Evolutionary conservation across 2,329 filamentous ascomycete genomes (phyloP).

Genomic region (Monosporascus ibericus): DNA sequence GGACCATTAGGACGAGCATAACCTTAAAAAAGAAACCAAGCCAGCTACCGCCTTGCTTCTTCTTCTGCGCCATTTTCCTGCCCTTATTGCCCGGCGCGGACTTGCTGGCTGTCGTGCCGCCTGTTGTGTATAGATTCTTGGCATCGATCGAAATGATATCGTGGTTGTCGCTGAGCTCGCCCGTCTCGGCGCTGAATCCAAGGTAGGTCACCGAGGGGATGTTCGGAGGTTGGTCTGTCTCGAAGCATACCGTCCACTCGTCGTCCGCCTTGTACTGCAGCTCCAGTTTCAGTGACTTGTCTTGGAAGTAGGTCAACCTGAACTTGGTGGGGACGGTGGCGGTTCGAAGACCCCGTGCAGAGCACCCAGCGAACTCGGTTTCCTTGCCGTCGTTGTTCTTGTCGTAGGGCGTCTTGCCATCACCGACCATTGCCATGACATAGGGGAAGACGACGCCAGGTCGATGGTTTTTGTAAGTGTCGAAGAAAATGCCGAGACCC

Average conservation of each 20-base stretch:
- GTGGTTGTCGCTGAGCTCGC: conserved; percentile 95
- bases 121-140: conserved; percentile 75
- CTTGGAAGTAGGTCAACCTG: conserved; percentile 91
- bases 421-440: conserved; percentile 96
- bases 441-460: conserved; percentile 94
- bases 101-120: conserved; percentile 37
- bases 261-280: conserved; percentile 89
- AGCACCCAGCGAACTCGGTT: conserved; percentile 90
- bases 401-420: conserved; percentile 84
- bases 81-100: conserved; percentile 34
- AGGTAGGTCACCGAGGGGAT: conserved; percentile 74
- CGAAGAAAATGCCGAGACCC: conserved; percentile 90
- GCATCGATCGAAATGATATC: conserved; percentile 85
- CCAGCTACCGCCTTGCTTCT: conserved; percentile 46
- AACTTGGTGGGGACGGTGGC: conserved; percentile 75
- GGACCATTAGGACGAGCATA: conserved; percentile 63
- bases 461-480: conserved; percentile 99
- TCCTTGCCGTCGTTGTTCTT: conserved; percentile 91
- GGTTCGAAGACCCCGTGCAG: conserved; percentile 83
- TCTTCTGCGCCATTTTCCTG: conserved; percentile 33
- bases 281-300: conserved; percentile 84
- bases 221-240: conserved; percentile 61
- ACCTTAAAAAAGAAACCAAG: conserved; percentile 71
- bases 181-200: conserved; percentile 81
- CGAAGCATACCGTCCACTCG: conserved; percentile 88